Evolutionary conservation across 2,329 filamentous ascomycete species (phyloP).

Genomic region (Clonostachys sp.): DNA sequence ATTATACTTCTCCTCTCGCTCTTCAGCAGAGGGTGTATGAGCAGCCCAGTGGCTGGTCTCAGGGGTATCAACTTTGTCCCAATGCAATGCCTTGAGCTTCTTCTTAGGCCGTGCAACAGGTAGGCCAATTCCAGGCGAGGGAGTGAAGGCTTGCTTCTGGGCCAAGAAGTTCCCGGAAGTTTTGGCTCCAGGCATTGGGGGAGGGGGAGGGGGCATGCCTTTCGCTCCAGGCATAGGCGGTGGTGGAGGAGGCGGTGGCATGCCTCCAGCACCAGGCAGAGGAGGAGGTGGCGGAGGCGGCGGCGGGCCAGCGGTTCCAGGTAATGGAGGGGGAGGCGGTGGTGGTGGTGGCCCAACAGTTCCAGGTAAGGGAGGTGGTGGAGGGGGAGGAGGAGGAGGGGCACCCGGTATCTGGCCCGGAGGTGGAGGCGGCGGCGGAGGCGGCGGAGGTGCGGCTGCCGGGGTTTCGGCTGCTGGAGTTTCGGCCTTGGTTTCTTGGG

Average conservation of each 20-base stretch:
- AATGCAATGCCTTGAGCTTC: constrained; percentile 98
- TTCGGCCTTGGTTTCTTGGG: too few species aligned
- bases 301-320: constrained; percentile 13
- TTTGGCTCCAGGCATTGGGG: constrained; percentile 31
- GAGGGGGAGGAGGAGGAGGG: constrained; percentile 40
- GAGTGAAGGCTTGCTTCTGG: constrained; percentile 50
- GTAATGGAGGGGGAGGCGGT: constrained; percentile 42
- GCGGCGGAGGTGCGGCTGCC: too few species aligned
- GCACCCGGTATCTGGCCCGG: constrained; percentile 10
- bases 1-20: constrained; percentile 91
- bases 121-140: constrained; percentile 56
- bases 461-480: too few species aligned
- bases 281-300: constrained; percentile 38
- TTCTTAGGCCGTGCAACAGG: constrained; percentile 90
- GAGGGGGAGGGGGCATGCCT: constrained; percentile 24
- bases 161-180: constrained; percentile 75
- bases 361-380: constrained; percentile 44
- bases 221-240: constrained; percentile 1
- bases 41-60: constrained; percentile 90
- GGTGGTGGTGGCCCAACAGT: constrained; percentile 33
- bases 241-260: constrained; percentile 26
- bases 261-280: constrained; percentile 16
- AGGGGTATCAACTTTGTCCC: constrained; percentile 95
- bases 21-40: constrained; percentile 79
- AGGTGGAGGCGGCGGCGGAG: too few species aligned